phyloP scores from a whole-genome alignment of 352 stramenopile species.

The Elongisporangium prolatum region DNA sequence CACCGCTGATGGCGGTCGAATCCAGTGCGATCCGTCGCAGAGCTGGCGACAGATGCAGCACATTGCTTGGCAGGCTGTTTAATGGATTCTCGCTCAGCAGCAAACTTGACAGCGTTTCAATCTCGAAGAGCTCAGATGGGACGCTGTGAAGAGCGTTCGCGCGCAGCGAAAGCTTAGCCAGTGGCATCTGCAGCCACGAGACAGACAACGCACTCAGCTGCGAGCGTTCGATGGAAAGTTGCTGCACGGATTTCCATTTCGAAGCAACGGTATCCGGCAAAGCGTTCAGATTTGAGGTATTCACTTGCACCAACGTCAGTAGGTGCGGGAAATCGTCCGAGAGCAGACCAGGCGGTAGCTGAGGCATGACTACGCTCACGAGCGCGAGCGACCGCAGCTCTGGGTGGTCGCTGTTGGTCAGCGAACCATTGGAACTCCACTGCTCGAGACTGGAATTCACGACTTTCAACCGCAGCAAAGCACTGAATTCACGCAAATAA shows the following conservation, averaged over 20 bases:
- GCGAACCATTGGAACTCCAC: conserved; percentile 9
- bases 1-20: not conserved
- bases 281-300: not conserved
- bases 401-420: conserved; percentile 12
- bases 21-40: not conserved
- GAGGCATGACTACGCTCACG: conserved; percentile 13
- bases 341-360: conserved; percentile 17
- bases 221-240: not conserved
- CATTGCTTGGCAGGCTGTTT: not conserved
- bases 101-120: not conserved
- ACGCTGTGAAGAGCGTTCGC: not conserved
- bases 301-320: not conserved
- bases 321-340: conserved; percentile 9
- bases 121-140: not conserved
- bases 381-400: conserved; percentile 14
- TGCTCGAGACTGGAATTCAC: conserved; percentile 22
- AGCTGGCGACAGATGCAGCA: not conserved
- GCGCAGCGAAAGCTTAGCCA: not conserved
- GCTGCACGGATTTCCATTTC: not conserved
- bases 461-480: conserved; percentile 16
- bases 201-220: not conserved
- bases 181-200: not conserved
- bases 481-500: conserved; percentile 12
- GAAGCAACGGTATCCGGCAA: not conserved
- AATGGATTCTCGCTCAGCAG: not conserved